Conservation (phyloP, 2,329 filamentous ascomycete species). For the Fusarium xyrophilum region DNA sequence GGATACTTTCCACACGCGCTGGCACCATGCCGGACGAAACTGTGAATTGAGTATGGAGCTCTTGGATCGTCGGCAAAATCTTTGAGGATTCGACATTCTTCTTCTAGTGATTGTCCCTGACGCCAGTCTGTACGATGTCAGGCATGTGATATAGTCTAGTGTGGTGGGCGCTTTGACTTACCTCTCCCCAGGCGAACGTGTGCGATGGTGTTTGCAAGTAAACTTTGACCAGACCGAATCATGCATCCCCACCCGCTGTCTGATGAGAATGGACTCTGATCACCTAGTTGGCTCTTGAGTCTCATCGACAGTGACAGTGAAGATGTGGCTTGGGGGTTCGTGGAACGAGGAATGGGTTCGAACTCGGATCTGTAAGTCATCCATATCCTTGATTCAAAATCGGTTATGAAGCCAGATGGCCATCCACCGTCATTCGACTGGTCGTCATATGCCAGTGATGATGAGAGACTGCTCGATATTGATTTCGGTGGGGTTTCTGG, state of each 20-base stretch:
- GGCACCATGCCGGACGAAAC: slow-evolving; percentile 89
- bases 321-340: slow-evolving; percentile 72
- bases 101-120: slow-evolving; percentile 60
- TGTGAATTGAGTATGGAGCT: slow-evolving; percentile 93
- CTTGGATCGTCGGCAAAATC: slow-evolving; percentile 86
- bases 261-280: slow-evolving; percentile 83
- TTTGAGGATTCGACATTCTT: slow-evolving; percentile 75
- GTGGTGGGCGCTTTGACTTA: slow-evolving; percentile 47
- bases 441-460: slow-evolving; percentile 58
- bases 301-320: slow-evolving; percentile 84
- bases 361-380: slow-evolving; percentile 96
- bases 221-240: slow-evolving; percentile 94
- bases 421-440: slow-evolving; percentile 65
- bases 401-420: slow-evolving; percentile 85
- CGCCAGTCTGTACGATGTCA: slow-evolving; percentile 70
- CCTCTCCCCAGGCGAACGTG: slow-evolving; percentile 79
- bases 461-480: slow-evolving; percentile 58
- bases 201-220: slow-evolving; percentile 84
- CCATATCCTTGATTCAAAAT: slow-evolving; percentile 94
- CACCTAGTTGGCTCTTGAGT: slow-evolving; percentile 78
- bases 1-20: slow-evolving; percentile 90
- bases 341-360: slow-evolving; percentile 77
- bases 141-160: neutral
- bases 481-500: slow-evolving; percentile 58
- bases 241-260: slow-evolving; percentile 99